Evolutionary conservation across 1,284 basidiomycete genomes (phyloP).

Genomic region (Nidula niveotomentosa): DNA sequence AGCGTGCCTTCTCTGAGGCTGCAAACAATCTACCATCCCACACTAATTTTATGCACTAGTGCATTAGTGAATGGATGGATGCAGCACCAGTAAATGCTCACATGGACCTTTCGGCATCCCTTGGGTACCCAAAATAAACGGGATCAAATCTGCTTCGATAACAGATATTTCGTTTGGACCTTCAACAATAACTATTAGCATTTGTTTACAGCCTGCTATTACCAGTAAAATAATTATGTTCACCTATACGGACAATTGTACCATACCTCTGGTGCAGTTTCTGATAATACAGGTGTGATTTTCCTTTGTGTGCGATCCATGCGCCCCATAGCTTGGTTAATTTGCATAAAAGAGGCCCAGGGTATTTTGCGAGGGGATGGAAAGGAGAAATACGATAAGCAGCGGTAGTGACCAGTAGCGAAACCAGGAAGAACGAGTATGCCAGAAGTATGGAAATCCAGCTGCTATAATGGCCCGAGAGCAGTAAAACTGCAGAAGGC

Average conservation of each 20-base stretch:
- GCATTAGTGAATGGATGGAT: not conserved
- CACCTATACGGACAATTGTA: constrained; percentile 37
- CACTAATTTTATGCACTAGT: constrained; percentile 9
- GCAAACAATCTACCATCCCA: constrained; percentile 18
- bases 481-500: no score
- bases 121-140: constrained; percentile 25
- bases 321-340: constrained; percentile 30
- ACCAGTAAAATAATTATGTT: not conserved
- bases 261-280: constrained; percentile 38
- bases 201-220: no score
- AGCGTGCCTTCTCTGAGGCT: constrained; percentile 8
- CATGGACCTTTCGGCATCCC: constrained; percentile 38
- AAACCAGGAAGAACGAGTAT: not conserved
- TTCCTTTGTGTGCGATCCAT: constrained; percentile 24
- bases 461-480: no score
- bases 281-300: constrained; percentile 25
- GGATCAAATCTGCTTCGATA: constrained; percentile 23
- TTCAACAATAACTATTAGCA: constrained; percentile 6
- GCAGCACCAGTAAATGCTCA: constrained; percentile 15
- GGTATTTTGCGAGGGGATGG: constrained; percentile 40
- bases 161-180: constrained; percentile 39
- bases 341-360: constrained; percentile 36
- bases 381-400: constrained; percentile 41
- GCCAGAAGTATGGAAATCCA: not conserved
- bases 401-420: constrained; percentile 11